phyloP scores from a whole-genome alignment of 805 yeast species.

The Zygosaccharomyces siamensis region DNA sequence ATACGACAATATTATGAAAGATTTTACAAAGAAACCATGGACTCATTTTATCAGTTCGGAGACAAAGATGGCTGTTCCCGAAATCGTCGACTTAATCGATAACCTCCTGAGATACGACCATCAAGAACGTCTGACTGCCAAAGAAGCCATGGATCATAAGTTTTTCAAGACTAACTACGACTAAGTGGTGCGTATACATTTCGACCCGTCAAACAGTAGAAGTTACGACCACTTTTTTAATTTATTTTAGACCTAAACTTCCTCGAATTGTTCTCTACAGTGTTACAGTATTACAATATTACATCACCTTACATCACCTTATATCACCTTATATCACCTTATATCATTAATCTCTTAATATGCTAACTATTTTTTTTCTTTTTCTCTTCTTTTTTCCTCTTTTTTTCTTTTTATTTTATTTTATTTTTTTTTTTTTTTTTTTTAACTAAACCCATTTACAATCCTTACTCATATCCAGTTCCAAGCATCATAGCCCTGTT shows the following conservation, averaged over 20 bases:
- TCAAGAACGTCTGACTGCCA: constrained; percentile 80
- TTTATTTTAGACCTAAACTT: no score
- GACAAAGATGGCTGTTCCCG: constrained; percentile 50
- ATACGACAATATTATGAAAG: constrained; percentile 68
- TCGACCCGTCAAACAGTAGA: not conserved
- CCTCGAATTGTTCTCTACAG: no score
- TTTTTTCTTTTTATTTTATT: no score
- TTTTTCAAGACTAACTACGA: constrained; percentile 45
- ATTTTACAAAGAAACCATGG: constrained; percentile 66
- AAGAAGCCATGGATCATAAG: constrained; percentile 77
- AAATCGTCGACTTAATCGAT: constrained; percentile 66
- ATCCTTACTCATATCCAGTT: not conserved
- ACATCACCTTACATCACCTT: no score
- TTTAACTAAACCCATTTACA: no score
- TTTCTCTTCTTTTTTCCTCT: no score
- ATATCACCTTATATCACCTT: no score
- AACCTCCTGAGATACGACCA: constrained; percentile 76
- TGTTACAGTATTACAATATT: no score
- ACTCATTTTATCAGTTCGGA: constrained; percentile 50
- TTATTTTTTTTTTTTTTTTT: no score
- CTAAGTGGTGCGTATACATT: not conserved
- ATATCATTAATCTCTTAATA: no score
- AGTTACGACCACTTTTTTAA: no score
- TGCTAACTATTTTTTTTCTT: no score
- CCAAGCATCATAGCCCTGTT: not conserved